Evolutionary conservation across 1,139 yeast species (phyloP).

Genomic region (Williopsis jadinii): DNA sequence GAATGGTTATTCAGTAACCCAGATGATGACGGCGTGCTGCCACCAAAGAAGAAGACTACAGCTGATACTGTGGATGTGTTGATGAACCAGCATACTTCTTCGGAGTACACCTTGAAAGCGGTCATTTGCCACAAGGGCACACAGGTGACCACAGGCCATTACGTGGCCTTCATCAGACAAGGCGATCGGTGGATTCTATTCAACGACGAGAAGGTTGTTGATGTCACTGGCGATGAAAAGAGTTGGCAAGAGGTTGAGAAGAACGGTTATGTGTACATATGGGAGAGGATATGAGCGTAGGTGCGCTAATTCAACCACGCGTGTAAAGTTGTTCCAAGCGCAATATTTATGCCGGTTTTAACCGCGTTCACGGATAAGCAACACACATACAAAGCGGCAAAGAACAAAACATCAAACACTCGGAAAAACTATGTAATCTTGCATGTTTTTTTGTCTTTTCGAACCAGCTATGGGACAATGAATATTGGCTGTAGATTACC

Average conservation of each 20-base stretch:
- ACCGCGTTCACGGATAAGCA: too few species aligned
- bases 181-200: conserved; percentile 68
- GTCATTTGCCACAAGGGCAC: conserved; percentile 92
- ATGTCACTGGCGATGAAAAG: conserved; percentile 47
- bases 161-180: conserved; percentile 71
- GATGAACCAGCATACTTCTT: conserved; percentile 5
- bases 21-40: conserved; percentile 46
- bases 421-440: too few species aligned
- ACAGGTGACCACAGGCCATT: conserved; percentile 94
- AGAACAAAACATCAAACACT: too few species aligned
- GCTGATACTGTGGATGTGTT: conserved; percentile 12
- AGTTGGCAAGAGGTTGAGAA: conserved; percentile 56
- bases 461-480: too few species aligned
- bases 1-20: conserved; percentile 78
- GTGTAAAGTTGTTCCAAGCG: too few species aligned
- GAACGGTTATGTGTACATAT: conserved; percentile 59
- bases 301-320: too few species aligned
- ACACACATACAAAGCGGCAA: too few species aligned
- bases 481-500: too few species aligned
- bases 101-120: conserved; percentile 50
- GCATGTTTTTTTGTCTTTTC: too few species aligned
- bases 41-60: conserved; percentile 3
- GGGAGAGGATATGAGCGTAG: too few species aligned
- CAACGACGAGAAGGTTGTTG: conserved; percentile 90
- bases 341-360: too few species aligned